These are phyloP conservation scores for Globisporangium spinosum DNA, from an alignment of 352 stramenopile species.

Conservation along the genomic window DNA sequence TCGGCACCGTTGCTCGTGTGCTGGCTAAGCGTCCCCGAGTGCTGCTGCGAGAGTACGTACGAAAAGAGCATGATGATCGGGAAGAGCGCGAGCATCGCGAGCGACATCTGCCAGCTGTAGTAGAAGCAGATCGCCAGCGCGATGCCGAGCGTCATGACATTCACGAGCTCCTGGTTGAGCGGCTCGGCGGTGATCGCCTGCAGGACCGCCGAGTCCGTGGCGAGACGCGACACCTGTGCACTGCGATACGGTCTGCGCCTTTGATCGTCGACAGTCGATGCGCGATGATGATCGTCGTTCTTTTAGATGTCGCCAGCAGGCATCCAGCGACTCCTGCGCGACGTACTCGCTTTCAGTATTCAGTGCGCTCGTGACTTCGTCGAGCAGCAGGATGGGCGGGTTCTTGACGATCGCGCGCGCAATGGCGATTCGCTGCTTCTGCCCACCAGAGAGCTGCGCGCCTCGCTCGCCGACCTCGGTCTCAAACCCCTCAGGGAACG, in stretches of 20 bases:
- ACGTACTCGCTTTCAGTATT: slow-evolving; percentile 80
- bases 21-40: slow-evolving; percentile 31
- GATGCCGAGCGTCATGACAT: slow-evolving; percentile 46
- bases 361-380: slow-evolving; percentile 14
- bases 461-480: slow-evolving; percentile 88
- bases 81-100: slow-evolving; percentile 32
- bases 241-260: slow-evolving; percentile 93
- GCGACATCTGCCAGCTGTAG: slow-evolving; percentile 62
- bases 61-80: slow-evolving; percentile 29
- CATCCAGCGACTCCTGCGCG: slow-evolving; percentile 68
- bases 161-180: slow-evolving; percentile 55
- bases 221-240: slow-evolving; percentile 81
- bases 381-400: slow-evolving; percentile 81
- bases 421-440: slow-evolving; percentile 22
- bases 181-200: slow-evolving; percentile 72
- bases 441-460: slow-evolving; percentile 56
- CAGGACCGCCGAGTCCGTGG: slow-evolving; percentile 69
- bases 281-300: slow-evolving; percentile 56
- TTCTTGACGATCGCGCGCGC: slow-evolving; percentile 62
- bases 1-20: slow-evolving; percentile 47
- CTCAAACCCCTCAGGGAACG: slow-evolving; percentile 87
- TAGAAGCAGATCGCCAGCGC: slow-evolving; percentile 44
- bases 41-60: slow-evolving; percentile 40
- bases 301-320: slow-evolving; percentile 24
- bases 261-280: slow-evolving; percentile 94